phyloP scores from a whole-genome alignment of 2,329 filamentous ascomycete species.

The Corynespora cassiicola region DNA sequence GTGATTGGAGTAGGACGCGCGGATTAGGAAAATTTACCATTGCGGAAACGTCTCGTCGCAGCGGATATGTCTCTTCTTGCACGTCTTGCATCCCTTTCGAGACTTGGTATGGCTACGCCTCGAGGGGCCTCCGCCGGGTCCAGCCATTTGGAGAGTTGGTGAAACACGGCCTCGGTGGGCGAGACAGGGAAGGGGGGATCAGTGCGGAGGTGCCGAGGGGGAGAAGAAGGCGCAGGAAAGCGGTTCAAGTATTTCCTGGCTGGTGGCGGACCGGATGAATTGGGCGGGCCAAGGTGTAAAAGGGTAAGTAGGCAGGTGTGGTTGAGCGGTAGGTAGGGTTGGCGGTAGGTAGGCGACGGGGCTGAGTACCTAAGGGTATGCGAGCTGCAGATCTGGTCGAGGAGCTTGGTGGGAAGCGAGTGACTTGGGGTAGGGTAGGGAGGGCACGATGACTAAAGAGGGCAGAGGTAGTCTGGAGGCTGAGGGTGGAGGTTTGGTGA shows the following conservation, averaged over 20 bases:
- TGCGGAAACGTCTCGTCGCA: conserved; percentile 98
- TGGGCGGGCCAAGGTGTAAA: conserved; percentile 15
- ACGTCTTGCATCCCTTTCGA: conserved; percentile 96
- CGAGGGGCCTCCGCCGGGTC: conserved; percentile 92
- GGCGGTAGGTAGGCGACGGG: conserved; percentile 38
- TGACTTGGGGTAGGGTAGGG: conserved; percentile 36
- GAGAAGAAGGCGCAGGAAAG: conserved; percentile 10
- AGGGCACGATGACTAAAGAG: conserved; percentile 40
- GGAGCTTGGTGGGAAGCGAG: conserved; percentile 39
- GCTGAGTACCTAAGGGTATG: conserved; percentile 43
- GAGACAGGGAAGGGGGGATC: conserved; percentile 10
- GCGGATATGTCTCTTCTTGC: conserved; percentile 95
- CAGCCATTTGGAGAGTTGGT: conserved; percentile 77
- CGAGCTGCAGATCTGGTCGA: conserved; percentile 37
- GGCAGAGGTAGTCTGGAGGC: conserved; percentile 30
- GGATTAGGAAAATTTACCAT: conserved; percentile 68
- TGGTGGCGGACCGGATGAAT: conserved; percentile 16
- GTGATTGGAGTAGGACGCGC: conserved; percentile 7
- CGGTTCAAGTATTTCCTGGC: conserved; percentile 14
- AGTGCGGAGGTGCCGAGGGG: conserved; percentile 2
- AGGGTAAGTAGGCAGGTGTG: no score
- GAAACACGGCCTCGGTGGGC: no score
- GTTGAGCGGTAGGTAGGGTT: no score
- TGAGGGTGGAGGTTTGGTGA: conserved; percentile 39
- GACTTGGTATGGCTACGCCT: conserved; percentile 96